Conservation (phyloP, 1,139 yeast genomes). For the Yamadazyma atlantica region DNA sequence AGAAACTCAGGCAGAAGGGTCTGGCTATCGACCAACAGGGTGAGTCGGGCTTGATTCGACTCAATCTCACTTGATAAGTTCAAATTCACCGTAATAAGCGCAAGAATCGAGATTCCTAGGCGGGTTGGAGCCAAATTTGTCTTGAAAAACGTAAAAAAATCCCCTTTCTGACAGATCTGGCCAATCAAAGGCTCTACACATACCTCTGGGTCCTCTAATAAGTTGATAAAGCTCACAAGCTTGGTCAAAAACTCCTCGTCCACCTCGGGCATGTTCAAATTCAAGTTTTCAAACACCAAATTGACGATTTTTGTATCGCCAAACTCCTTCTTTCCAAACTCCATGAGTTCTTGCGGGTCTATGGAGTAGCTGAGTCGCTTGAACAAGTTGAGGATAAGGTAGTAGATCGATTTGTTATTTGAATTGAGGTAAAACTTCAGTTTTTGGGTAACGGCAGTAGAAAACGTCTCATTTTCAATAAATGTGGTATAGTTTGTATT, state of each 20-base stretch:
- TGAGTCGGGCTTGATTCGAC: conserved; percentile 7
- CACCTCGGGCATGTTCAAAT: conserved; percentile 7
- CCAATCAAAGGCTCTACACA: conserved; percentile 7
- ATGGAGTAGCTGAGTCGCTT: conserved; percentile 10
- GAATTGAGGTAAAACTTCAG: conserved; percentile 9
- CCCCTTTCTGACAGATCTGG: conserved; percentile 9
- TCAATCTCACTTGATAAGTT: conserved; percentile 9
- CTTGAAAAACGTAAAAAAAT: conserved; percentile 8
- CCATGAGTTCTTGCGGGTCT: conserved; percentile 9
- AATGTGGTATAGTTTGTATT: conserved; percentile 10
- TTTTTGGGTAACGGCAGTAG: conserved; percentile 6
- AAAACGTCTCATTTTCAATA: conserved; percentile 6
- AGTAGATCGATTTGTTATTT: conserved; percentile 8
- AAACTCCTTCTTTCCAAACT: conserved; percentile 7
- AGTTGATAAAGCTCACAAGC: conserved; percentile 30
- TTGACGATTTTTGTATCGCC: conserved; percentile 11
- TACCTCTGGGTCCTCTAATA: conserved; percentile 17
- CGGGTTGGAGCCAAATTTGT: conserved; percentile 5
- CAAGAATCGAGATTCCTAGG: conserved; percentile 7
- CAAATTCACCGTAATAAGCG: conserved; percentile 9
- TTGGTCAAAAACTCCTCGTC: conserved; percentile 9
- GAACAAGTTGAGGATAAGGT: conserved; percentile 12
- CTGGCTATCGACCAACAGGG: conserved; percentile 7
- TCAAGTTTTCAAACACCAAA: conserved; percentile 11
- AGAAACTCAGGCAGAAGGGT: conserved; percentile 7